Percentiles rank a stretch among this genome's conserved stretches.
These are phyloP conservation scores for Penicillium flavigenum DNA, from an alignment of 495 filamentous ascomycete species.

Conservation along the genomic window DNA sequence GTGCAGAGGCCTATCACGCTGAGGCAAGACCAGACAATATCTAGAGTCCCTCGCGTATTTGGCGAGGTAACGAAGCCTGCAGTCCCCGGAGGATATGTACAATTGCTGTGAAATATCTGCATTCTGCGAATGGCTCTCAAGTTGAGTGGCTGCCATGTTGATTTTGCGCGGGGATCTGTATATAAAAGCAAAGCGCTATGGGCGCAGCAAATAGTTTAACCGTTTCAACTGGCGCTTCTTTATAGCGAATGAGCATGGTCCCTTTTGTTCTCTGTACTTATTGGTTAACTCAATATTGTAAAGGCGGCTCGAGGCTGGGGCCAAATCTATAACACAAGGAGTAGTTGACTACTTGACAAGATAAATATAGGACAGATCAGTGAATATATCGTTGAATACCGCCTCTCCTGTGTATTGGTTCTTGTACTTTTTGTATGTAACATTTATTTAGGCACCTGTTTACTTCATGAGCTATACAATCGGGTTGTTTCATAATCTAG, in stretches of 20 bases:
- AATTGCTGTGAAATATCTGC: slow-evolving; percentile 1
- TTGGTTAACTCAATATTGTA: not conserved
- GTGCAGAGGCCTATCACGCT: slow-evolving; percentile 2
- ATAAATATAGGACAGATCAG: not conserved
- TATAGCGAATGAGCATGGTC: not conserved
- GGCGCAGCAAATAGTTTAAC: not conserved
- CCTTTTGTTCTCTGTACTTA: not conserved
- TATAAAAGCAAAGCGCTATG: not conserved
- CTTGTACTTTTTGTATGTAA: not conserved
- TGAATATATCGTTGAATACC: not conserved
- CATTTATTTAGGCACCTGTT: not conserved
- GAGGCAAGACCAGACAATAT: slow-evolving; percentile 6
- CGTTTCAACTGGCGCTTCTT: not conserved
- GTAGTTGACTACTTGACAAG: not conserved
- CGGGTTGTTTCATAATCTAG: not conserved
- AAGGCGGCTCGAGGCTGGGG: not conserved
- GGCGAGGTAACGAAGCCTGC: not conserved
- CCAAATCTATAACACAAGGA: not conserved
- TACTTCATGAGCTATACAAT: no score
- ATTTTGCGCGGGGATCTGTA: not conserved
- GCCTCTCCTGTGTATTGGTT: not conserved
- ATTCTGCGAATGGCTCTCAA: not conserved
- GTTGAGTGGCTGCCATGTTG: not conserved
- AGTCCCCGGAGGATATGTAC: not conserved
- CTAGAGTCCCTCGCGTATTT: slow-evolving; percentile 1